Conservation (phyloP, 2,329 filamentous ascomycete species). For the Claviceps pazoutovae region DNA sequence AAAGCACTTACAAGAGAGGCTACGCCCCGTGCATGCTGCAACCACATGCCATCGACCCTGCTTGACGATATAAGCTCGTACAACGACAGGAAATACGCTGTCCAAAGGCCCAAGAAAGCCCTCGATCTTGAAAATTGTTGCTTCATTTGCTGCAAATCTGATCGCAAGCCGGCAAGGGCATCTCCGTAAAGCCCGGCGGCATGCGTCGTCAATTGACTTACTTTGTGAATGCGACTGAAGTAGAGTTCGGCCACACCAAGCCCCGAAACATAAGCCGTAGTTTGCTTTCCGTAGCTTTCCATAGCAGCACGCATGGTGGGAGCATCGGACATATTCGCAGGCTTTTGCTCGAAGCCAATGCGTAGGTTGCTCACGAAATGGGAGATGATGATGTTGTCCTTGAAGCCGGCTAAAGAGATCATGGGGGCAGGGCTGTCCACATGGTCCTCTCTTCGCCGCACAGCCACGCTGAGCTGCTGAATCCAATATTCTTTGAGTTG, state of each 20-base stretch:
- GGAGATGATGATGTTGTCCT: conserved; percentile 6
- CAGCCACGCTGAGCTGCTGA: background rate
- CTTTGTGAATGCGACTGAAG: conserved; percentile 6
- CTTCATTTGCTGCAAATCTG: conserved; percentile 4
- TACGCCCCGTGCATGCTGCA: conserved; percentile 3
- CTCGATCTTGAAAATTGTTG: background rate
- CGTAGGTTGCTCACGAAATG: conserved; percentile 4
- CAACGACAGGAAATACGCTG: conserved; percentile 5
- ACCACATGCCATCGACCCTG: conserved; percentile 1
- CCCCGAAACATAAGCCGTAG: conserved; percentile 6
- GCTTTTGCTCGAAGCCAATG: conserved; percentile 4
- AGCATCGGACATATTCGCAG: conserved; percentile 2
- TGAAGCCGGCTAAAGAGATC: conserved; percentile 4
- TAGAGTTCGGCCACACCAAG: conserved; percentile 6
- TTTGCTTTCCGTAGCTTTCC: conserved; percentile 2
- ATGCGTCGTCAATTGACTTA: conserved; percentile 3
- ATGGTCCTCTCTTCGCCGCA: background rate
- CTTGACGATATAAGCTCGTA: conserved; percentile 7
- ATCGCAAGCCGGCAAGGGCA: background rate
- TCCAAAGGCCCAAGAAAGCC: conserved; percentile 7
- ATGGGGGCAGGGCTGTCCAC: background rate
- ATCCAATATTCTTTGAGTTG: conserved; percentile 5
- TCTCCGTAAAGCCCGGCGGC: conserved; percentile 5
- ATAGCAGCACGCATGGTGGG: conserved; percentile 6
- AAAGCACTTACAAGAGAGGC: conserved; percentile 1